Evolutionary conservation across 129 eudicot genomes (phyloP).

Genomic region (carrot (Daucus carota)): DH1_v3.0 NC_030388.2:1278001-1278500

Average conservation of each 20-base stretch:
- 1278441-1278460: too few relatives aligned
- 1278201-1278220: not conserved
- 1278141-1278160: constrained; percentile 37
- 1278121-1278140: constrained; percentile 44
- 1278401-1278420: too few relatives aligned
- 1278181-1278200: not conserved
- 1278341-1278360: too few relatives aligned
- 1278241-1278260: not conserved
- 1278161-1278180: not conserved
- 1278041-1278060: constrained; percentile 40
- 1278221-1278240: not conserved
- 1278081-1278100: constrained; percentile 52
- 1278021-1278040: constrained; percentile 58
- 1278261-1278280: not conserved
- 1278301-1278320: too few relatives aligned
- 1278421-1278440: too few relatives aligned
- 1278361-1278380: too few relatives aligned
- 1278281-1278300: too few relatives aligned
- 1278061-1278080: constrained; percentile 41
- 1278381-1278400: too few relatives aligned
- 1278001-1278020: constrained; percentile 55
- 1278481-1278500: too few relatives aligned
- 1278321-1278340: not conserved
- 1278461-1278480: too few relatives aligned
- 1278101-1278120: constrained; percentile 67